phyloP scores from a whole-genome alignment of 1,139 yeast species.

The Pichia sp. region DNA sequence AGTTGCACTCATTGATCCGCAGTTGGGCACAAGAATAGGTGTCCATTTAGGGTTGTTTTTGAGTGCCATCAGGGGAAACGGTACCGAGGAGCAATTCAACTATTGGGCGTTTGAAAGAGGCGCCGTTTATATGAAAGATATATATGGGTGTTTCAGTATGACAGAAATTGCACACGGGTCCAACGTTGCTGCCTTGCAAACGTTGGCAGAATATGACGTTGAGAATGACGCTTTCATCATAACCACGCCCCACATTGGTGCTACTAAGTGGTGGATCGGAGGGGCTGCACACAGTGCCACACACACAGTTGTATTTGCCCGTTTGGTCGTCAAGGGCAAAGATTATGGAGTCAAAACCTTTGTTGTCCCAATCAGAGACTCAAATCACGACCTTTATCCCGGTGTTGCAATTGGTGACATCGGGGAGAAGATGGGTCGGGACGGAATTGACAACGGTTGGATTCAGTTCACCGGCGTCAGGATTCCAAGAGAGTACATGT shows the following conservation, averaged over 20 bases:
- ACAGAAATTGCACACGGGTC: slow-evolving; percentile 94
- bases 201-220: slow-evolving; percentile 76
- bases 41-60: slow-evolving; percentile 50
- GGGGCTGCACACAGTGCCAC: slow-evolving; percentile 96
- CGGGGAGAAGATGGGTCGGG: slow-evolving; percentile 91
- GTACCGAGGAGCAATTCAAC: slow-evolving; percentile 49
- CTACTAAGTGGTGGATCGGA: slow-evolving; percentile 98
- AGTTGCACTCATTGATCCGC: slow-evolving; percentile 46
- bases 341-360: slow-evolving; percentile 90
- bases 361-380: slow-evolving; percentile 82
- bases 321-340: slow-evolving; percentile 73
- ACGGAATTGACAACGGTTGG: slow-evolving; percentile 91
- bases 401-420: slow-evolving; percentile 87
- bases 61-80: slow-evolving; percentile 46
- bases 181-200: slow-evolving; percentile 86
- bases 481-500: slow-evolving; percentile 79
- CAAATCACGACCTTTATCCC: slow-evolving; percentile 63
- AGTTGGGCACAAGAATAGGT: slow-evolving; percentile 46
- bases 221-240: slow-evolving; percentile 63
- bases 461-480: slow-evolving; percentile 79
- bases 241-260: slow-evolving; percentile 85
- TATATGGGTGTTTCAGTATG: slow-evolving; percentile 92
- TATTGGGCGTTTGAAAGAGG: slow-evolving; percentile 79
- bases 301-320: slow-evolving; percentile 76
- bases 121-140: slow-evolving; percentile 56